These are phyloP conservation scores for Coffea canephora DNA, from an alignment of 257 asterid genomes.

Conservation along the genomic window DNA sequence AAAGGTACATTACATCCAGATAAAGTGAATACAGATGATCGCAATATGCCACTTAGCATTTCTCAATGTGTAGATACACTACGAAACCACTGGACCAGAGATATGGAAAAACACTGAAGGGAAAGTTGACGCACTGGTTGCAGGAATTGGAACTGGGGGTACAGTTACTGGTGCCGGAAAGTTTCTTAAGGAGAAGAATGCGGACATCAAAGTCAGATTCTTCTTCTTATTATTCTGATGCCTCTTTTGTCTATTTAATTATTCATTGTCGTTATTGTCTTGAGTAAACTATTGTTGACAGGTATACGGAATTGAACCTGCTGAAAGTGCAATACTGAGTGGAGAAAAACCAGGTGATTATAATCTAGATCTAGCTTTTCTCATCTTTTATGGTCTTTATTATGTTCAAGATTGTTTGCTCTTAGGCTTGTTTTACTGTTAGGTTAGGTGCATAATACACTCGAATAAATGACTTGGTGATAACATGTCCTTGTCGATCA, in stretches of 20 bases:
- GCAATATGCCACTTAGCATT: conserved; percentile 5
- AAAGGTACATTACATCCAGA: conserved; percentile 22
- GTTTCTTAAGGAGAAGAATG: conserved; percentile 40
- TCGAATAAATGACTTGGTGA: background rate
- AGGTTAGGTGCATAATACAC: background rate
- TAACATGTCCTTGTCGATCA: background rate
- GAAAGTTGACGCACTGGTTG: conserved; percentile 36
- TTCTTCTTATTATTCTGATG: background rate
- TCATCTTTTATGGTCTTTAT: background rate
- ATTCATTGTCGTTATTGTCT: background rate
- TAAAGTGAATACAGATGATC: background rate
- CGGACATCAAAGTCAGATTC: conserved; percentile 33
- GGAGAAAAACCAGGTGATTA: conserved; percentile 40
- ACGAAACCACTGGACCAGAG: conserved; percentile 57
- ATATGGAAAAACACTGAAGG: conserved; percentile 43
- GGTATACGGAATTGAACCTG: conserved; percentile 51
- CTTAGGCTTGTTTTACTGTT: background rate
- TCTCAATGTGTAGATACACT: conserved; percentile 33
- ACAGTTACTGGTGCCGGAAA: conserved; percentile 52
- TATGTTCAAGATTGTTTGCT: background rate
- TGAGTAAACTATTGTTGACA: conserved; percentile 6
- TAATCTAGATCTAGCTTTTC: background rate
- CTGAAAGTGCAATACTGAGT: conserved; percentile 40
- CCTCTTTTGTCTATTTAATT: conserved; percentile 5
- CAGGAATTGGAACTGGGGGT: conserved; percentile 56